Base-by-base conservation (phyloP, 176 grass and related monocot genomes). In the Alopecurus myosuroides region DNA sequence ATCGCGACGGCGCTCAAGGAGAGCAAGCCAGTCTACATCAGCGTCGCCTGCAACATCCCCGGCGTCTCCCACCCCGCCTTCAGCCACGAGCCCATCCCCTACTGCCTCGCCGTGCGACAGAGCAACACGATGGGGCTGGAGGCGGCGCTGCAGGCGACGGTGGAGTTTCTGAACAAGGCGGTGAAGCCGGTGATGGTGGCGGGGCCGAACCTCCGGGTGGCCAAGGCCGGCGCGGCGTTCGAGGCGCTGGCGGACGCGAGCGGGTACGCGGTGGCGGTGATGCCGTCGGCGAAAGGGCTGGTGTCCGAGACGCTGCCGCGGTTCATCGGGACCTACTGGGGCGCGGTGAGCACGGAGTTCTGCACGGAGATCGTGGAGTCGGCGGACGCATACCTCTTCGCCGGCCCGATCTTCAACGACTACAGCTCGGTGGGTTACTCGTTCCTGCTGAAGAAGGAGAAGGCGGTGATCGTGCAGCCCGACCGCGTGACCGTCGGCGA, bases 311-410 rank as follows among this genome's bases (percentile, higher is more conserved):
- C 91, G 51, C 88, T 81, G 36, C 88, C 88, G 0, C 88, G 78
- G 3, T 97, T 89, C 84, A 89, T 94, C 29, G 94, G 94, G 41
- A 97, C 94, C 22, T 97, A 94, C 88, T 97, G 92, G 94, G 94
- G 94, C 20, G 90, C 90, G 4, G 83, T 92, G 14, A 94, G 94
- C 82, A 97, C 92, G 5, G 84, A 88, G 7, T 97, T 97, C 86
- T 97, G 90, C 82, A 67, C 88, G 0, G 94, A 97, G 86, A 97
- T 97, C 60, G 90, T 97, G 0, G 94, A 97, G 84, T 97, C 94
- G 11, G 94, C 92, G 0, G 94, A 97, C 76, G 92, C 92, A 2
- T 94, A 94, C 83, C 37, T 97, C 18, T 92, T 94, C 42, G 86
- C 84, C 2, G 94, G 92, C 10, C 94, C 94, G 7, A 85, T 97